Evolutionary conservation across 2,329 filamentous ascomycete species (phyloP), one percentile per base, ranked within the genome.

Genomic region (Leptographium lundbergii): DNA sequence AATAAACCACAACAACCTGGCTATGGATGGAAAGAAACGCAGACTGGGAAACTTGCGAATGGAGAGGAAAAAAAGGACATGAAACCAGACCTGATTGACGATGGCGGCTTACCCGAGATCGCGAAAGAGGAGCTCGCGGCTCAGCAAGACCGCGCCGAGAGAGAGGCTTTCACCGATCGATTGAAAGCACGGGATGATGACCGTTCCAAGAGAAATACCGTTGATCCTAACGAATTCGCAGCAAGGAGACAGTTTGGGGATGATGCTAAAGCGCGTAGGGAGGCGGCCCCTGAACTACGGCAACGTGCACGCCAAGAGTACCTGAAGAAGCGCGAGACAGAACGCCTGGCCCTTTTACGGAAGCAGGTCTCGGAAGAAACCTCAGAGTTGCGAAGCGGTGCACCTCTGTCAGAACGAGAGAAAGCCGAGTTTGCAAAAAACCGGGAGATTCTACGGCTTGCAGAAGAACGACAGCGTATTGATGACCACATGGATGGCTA

Each of bases 401-500:
- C 85, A 1, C 79, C 80, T 53, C 72, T 99, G 19, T 89, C 88
- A 0, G 82, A 88, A 61, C 80, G 79, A 61, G 94, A 99, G 71
- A 90, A 87, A 69, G 87, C 85, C 59, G 89, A 96, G 63, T 97
- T 99, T 69, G 86, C 87, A 3, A 86, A 89, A 68, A 97, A 97
- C 68, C 78, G 89, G 53, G 89, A 97, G 71, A 78, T 91, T 29
- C 73, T 96, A 50, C 80, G 86, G 42, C 77, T 96, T 50, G 89
- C 90, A 1, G 89, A 96, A 72, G 90, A 95, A 69, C 81, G 92
- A 25, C 75, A 92, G 59, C 82, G 82, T 51, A 95, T 99, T 63
- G 91, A 97, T 69, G 92, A 97, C 65, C 85, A 96, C 70, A 81
- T 86, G 24, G 91, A 96, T 74, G 92, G 92, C 2, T 99, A 97